These are phyloP conservation scores for Ampelomyces quisqualis DNA, from an alignment of 2,329 filamentous ascomycete species.

Conservation along the genomic window DNA sequence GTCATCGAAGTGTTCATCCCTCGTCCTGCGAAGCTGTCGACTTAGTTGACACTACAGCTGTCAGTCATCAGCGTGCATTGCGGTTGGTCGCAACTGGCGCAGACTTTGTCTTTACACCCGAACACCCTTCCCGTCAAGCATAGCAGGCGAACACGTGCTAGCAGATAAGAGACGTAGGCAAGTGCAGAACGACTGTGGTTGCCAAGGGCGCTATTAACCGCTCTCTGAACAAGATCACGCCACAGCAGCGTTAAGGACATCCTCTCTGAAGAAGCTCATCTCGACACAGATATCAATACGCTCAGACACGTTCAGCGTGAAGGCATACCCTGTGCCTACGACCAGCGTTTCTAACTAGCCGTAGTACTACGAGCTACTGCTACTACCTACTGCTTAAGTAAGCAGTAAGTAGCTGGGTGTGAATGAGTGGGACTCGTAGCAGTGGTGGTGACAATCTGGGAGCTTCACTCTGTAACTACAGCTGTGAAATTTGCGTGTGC, in stretches of 20 bases:
- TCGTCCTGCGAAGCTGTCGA: too few species aligned
- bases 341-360: too few species aligned
- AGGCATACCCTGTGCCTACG: slow-evolving; percentile 88
- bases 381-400: too few species aligned
- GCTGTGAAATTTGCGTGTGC: too few species aligned
- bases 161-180: slow-evolving; percentile 66
- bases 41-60: slow-evolving; percentile 92
- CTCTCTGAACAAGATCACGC: slow-evolving; percentile 78
- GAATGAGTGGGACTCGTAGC: too few species aligned
- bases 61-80: slow-evolving; percentile 95
- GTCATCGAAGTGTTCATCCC: too few species aligned
- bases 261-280: slow-evolving; percentile 73
- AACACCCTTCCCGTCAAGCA: slow-evolving; percentile 81
- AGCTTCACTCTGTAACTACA: too few species aligned
- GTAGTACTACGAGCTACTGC: too few species aligned
- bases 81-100: slow-evolving; percentile 95
- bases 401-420: too few species aligned
- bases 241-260: slow-evolving; percentile 82
- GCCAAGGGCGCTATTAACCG: slow-evolving; percentile 79
- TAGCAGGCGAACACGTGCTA: slow-evolving; percentile 63
- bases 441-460: too few species aligned
- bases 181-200: slow-evolving; percentile 96
- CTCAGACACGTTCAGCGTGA: slow-evolving; percentile 97
- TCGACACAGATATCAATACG: slow-evolving; percentile 93
- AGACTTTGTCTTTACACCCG: slow-evolving; percentile 97